Percentiles rank a stretch among this genome's conserved stretches.
Conservation (phyloP, 108 stramenopile genomes). For the Hondaea fermentalgiana region DNA sequence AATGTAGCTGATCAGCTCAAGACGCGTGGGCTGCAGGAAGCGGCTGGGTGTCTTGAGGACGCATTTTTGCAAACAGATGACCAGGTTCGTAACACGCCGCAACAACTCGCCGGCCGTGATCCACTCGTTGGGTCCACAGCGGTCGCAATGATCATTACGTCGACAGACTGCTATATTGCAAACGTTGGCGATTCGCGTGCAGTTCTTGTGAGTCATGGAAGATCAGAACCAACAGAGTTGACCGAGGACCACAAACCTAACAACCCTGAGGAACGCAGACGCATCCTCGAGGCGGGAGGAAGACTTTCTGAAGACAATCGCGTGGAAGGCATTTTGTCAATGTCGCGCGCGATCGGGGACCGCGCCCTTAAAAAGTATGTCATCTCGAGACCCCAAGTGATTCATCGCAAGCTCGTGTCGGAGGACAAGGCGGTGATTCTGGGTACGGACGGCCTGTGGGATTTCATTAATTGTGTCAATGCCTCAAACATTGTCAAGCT, state of each 20-base stretch:
- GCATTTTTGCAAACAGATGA: not conserved
- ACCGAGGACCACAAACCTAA: constrained; percentile 14
- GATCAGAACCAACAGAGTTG: not conserved
- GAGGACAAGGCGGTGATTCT: not conserved
- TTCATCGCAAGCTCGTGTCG: not conserved
- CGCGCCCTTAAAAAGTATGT: not conserved
- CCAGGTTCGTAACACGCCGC: not conserved
- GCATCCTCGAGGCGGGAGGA: not conserved
- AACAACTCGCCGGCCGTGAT: not conserved
- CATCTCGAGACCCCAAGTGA: not conserved
- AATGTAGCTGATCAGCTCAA: not conserved
- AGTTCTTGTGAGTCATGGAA: not conserved
- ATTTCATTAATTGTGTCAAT: not conserved
- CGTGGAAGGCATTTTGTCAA: not conserved
- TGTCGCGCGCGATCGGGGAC: constrained; percentile 18
- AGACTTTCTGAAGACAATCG: not conserved
- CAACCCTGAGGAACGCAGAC: not conserved
- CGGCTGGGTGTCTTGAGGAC: not conserved
- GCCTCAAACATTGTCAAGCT: not conserved
- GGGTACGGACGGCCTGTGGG: not conserved
- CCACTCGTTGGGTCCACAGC: not conserved
- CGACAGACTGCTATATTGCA: not conserved
- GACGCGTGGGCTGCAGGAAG: not conserved
- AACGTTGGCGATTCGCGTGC: constrained; percentile 9
- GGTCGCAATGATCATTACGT: not conserved